Conservation (phyloP, 495 filamentous ascomycete species). For the Xylaria telfairii region DNA sequence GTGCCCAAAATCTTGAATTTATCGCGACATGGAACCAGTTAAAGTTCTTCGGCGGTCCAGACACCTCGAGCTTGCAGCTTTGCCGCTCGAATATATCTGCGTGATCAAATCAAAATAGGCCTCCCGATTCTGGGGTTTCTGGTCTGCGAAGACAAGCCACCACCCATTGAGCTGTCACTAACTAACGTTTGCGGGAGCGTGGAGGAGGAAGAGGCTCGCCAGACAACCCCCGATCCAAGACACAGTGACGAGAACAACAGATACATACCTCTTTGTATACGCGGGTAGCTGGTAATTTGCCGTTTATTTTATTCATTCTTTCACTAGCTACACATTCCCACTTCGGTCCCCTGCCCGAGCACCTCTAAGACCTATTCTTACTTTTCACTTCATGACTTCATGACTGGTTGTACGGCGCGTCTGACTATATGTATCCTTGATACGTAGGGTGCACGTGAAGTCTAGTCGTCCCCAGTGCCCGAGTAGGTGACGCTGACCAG, state of each 20-base stretch:
- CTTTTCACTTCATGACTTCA: background rate
- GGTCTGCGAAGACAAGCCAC: background rate
- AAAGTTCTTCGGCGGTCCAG: constrained; percentile 4
- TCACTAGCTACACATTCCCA: background rate
- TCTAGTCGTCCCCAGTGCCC: background rate
- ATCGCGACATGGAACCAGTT: background rate
- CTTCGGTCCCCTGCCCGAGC: background rate
- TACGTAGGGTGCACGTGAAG: background rate
- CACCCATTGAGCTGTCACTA: background rate
- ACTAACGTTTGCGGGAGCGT: constrained; percentile 7
- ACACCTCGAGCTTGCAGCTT: background rate
- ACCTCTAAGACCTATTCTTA: background rate
- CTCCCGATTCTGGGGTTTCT: background rate
- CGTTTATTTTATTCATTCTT: constrained; percentile 6
- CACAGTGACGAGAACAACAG: background rate
- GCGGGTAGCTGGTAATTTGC: constrained; percentile 1
- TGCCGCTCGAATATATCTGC: background rate
- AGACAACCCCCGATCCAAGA: constrained; percentile 10
- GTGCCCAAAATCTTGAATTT: constrained; percentile 15
- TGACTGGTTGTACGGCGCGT: background rate
- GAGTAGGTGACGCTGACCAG: background rate
- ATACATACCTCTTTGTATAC: background rate
- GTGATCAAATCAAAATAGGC: background rate
- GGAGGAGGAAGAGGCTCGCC: background rate
- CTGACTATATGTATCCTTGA: background rate